Base-by-base conservation (phyloP, 768 basidiomycete species). In the Tylopilus subfusipes region DNA sequence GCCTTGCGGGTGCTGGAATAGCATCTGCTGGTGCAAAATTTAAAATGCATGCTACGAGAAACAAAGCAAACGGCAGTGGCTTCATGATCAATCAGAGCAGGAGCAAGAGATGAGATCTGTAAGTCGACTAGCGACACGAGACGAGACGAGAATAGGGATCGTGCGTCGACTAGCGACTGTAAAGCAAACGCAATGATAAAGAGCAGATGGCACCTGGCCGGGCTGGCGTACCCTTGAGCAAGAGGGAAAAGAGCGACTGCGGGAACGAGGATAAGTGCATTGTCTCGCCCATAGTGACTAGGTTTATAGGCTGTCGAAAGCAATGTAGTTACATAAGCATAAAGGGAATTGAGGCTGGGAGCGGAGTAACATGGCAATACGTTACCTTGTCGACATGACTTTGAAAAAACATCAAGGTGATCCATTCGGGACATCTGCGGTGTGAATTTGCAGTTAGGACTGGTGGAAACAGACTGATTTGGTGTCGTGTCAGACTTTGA, bases 11-110 rank as follows among this genome's bases (percentile, higher is more conserved):
- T 8, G 59, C 24, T 6, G 69, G 71, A 30, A 69, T 50, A 29
- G 67, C 60, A 8, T 54, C 33, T 52, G 65, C 69, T 50, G 74
- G 73, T 34, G 77, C 63, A 52, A 75, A 71, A 47, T 78, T 58
- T 43, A 83, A 63, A 54, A 87, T 59, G 68, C 75, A 79, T 58
- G 78, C 76, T 55, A 83, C 73, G 60, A 88, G 75, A 56, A 79
- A 55, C 53, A 86, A 76, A 39, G 75, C 70, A 61, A 78, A 61
- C 42, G 72, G 72, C 65, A 86, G 72, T 19, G 19, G 18, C 59
- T 80, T 80, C 86, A 89, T 88, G 59, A 63, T 70, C 43, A 18
- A 38, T 49, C 19, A 30, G 25, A 19, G 24, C 5, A 19, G 45
- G 24, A 39, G 29, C 30, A 40, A 47, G 21, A 39, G 22, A 48